Conservation (phyloP, 2,329 filamentous ascomycete species). For the Sporothrix schenckii region DNA sequence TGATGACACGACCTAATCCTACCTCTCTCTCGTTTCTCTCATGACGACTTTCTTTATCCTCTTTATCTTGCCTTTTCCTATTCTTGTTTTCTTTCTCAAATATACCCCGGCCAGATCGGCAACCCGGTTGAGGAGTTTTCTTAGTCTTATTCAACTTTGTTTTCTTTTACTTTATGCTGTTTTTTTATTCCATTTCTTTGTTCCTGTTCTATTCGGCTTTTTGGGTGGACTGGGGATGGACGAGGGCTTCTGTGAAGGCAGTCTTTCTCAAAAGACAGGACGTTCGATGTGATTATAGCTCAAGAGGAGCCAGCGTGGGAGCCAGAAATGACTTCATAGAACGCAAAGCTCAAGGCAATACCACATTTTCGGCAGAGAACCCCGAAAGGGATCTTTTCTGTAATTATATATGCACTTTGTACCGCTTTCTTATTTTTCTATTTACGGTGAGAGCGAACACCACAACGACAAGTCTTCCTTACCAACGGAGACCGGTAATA, state of each 20-base stretch:
- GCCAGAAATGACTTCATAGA: neutral
- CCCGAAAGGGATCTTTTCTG: conserved; percentile 2
- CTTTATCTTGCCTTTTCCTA: neutral
- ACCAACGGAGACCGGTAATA: too few relatives aligned
- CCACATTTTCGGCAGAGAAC: conserved; percentile 5
- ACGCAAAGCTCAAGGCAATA: neutral
- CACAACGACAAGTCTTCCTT: too few relatives aligned
- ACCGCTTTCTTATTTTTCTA: too few relatives aligned
- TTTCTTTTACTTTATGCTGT: neutral
- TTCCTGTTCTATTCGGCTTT: neutral
- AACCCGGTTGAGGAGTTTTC: conserved; percentile 19
- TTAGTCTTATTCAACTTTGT: neutral
- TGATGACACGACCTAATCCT: conserved; percentile 15
- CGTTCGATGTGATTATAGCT: conserved; percentile 6
- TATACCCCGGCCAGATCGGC: conserved; percentile 27
- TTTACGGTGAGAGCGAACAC: too few relatives aligned
- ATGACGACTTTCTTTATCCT: neutral
- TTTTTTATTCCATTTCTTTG: neutral
- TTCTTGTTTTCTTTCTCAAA: conserved; percentile 11
- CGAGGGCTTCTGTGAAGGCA: neutral
- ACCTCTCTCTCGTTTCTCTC: neutral
- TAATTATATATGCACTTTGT: neutral
- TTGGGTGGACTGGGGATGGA: neutral
- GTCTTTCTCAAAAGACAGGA: neutral
- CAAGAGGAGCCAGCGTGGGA: neutral